Evolutionary conservation across 257 asterid genomes (phyloP), one percentile per base, ranked within the genome.

Genomic region (Solanum gandarillasii): DNA sequence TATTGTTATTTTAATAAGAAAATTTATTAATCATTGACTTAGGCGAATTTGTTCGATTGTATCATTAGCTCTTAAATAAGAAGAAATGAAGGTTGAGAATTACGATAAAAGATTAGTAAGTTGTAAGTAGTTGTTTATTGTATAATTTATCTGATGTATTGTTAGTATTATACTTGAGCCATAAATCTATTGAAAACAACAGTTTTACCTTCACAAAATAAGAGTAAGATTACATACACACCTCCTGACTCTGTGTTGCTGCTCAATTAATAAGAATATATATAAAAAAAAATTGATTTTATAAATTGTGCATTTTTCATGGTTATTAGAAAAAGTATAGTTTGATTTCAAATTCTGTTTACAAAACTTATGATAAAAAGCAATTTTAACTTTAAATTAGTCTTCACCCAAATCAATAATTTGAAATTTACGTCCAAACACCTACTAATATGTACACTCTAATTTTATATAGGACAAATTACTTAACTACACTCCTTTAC

Each of bases 201-300:
- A 10, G 0, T 12, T 65, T n/a, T 65, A 65, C 2, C 72, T 65
- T 12, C 34, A 65, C 34, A 65, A 25, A 5, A 12, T 65, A 65
- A 11, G 4, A 60, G 0, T 25, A 65, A 65, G 4, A 5, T 7
- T n/a, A 2, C 7, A 2, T n/a, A n/a, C 7, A 11, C 13, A 25
- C 18, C 16, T 27, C 1, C 4, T 0, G 3, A 3, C 29, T 65
- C 16, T 0, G 8, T 1, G 7, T 65, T 25, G 13, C 12, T 65
- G 7, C 16, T 65, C 9, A 1, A 3, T 13, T 70, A 11, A 6
- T 70, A 70, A 70, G 38, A 13, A 6, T 31, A 14, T 7, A 70
- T 70, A 70, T 1, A 4, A 4, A 48, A 16, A 68, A 68, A 29
- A 7, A 14, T 7, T 14, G 12, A 13, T 31, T 3, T 70, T 29